Evolutionary conservation across 495 filamentous ascomycete genomes (phyloP), one percentile per base, ranked within the genome.

Genomic region (Talaromyces adpressus): DNA sequence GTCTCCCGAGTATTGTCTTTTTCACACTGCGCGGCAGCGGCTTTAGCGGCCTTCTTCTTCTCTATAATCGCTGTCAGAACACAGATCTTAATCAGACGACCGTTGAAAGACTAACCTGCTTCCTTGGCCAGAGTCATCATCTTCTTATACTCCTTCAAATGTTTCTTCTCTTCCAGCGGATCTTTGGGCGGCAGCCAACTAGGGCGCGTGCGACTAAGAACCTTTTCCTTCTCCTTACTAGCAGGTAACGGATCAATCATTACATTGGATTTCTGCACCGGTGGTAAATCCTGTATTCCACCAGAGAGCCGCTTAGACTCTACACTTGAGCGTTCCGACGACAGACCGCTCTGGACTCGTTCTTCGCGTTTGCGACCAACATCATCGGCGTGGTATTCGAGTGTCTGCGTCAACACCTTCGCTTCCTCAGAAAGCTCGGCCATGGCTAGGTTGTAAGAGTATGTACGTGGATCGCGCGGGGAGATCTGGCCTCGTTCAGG

Each of bases 211-310:
- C 95, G 82, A 22, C 91, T 92, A 20, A 98, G 77, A 6, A 97
- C 89, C 47, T 89, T 91, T 67, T 96, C 92, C 75, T 98, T 98
- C 79, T 98, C 94, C 76, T 92, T 95, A 68, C 93, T 97, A 39
- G 96, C 88, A 2, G 93, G 95, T 62, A 98, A 75, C 7, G 94
- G 94, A 72, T 98, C 94, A 64, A 97, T 95, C 89, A 98, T 93
- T 57, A 95, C 87, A 70, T 96, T 93, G 16, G 89, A 89, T 63
- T 90, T 88, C 61, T 90, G 87, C 18, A 97, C 71, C 14, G 92
- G 94, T 4, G 94, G 94, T 6, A 97, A 79, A 62, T 92, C 87
- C 27, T 84, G 74, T 6, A 66, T 58, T 4, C 70, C 67, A 8
- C 82, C 84, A 54, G 79, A 77, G 14, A 81, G 76, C 8, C 84